Evolutionary conservation across 2,329 filamentous ascomycete species (phyloP).

Genomic region (Cladosporium phlei): DNA sequence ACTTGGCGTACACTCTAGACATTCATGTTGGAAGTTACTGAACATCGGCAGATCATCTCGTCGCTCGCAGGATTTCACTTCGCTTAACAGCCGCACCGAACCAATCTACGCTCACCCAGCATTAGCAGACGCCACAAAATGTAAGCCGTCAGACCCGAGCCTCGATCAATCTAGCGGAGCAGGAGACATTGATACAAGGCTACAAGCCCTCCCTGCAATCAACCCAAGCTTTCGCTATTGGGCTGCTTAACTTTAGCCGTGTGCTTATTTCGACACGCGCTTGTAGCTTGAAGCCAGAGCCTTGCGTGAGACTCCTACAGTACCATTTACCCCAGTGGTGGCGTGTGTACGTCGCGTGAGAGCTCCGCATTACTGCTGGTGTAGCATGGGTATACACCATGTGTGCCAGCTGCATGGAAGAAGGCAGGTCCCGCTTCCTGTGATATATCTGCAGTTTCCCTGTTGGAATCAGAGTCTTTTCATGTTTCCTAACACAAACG

Average conservation of each 20-base stretch:
- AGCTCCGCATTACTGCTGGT: not conserved
- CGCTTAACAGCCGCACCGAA: too few species aligned
- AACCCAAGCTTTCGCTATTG: conserved; percentile 10
- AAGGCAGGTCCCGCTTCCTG: too few species aligned
- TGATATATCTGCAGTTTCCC: not conserved
- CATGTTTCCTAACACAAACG: not conserved
- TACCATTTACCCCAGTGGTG: conserved; percentile 8
- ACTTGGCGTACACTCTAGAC: too few species aligned
- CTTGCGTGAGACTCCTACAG: conserved; percentile 6
- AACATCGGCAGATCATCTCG: too few species aligned
- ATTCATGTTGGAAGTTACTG: too few species aligned
- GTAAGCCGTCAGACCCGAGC: not conserved
- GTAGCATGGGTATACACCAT: conserved; percentile 4
- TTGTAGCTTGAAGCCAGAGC: not conserved
- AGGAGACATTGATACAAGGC: conserved; percentile 1
- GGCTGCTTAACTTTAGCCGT: conserved; percentile 6
- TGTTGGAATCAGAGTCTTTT: not conserved
- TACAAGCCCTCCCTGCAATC: not conserved
- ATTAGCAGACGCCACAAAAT: conserved; percentile 1
- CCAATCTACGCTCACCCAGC: too few species aligned
- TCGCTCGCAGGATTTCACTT: too few species aligned
- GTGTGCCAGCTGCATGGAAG: too few species aligned
- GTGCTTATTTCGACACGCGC: conserved; percentile 11
- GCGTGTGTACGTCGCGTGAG: conserved; percentile 1
- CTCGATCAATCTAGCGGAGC: not conserved